phyloP scores from a whole-genome alignment of 306 rosid species.

The Sophora flavescens region DNA sequence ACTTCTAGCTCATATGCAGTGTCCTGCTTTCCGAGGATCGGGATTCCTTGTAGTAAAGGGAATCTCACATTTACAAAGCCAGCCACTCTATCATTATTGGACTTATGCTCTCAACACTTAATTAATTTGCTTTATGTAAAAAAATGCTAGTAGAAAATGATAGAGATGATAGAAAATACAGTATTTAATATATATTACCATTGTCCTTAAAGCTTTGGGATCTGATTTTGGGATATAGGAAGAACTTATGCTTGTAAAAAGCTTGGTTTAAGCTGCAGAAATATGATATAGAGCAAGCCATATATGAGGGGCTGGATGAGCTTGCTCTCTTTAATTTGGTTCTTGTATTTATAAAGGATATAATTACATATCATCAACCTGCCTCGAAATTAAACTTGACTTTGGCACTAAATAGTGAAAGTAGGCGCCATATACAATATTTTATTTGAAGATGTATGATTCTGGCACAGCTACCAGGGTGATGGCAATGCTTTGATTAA shows the following conservation, averaged over 20 bases:
- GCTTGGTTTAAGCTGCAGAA: slow-evolving; percentile 44
- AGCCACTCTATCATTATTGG: no score
- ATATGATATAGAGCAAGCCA: slow-evolving; percentile 47
- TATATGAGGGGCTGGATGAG: neutral
- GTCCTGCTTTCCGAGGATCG: neutral
- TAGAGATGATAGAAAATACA: neutral
- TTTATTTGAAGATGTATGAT: slow-evolving; percentile 20
- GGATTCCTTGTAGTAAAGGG: no score
- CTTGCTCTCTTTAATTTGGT: neutral
- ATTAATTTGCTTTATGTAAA: no score
- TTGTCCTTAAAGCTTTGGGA: slow-evolving; percentile 48
- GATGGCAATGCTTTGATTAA: neutral
- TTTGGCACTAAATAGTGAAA: slow-evolving; percentile 34
- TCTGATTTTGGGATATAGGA: slow-evolving; percentile 48
- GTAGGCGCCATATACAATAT: slow-evolving; percentile 25
- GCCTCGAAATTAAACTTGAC: slow-evolving; percentile 35
- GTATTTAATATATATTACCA: slow-evolving; percentile 43
- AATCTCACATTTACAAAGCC: no score
- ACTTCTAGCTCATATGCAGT: neutral
- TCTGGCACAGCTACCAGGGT: slow-evolving; percentile 18
- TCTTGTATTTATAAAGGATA: slow-evolving; percentile 18
- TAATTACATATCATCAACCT: neutral
- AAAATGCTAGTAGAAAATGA: no score
- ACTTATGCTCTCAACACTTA: no score
- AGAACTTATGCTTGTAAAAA: slow-evolving; percentile 40